Base-by-base conservation (phyloP, 331 rosid species). In the Rhamnella rubrinervis region DNA sequence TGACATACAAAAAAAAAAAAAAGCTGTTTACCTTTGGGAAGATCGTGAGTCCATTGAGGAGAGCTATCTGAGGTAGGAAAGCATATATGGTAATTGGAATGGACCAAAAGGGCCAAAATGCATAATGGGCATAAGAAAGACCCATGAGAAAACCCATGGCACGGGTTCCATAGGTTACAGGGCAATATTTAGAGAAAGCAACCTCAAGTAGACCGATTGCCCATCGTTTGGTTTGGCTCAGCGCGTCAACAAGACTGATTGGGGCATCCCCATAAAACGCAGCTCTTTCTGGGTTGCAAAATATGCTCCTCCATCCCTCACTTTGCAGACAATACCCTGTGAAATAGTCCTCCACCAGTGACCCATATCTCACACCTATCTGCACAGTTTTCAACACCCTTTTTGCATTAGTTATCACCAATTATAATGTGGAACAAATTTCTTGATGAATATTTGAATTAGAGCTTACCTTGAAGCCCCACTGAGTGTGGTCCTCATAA, bases 241-340 rank as follows among this genome's bases (percentile, higher is more conserved):
- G n/a, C 13, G 20, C 71, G 18, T 81, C 89, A 8, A 81, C 1
- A 9, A 81, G 80, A 65, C 18, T 63, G 6, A 76, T 73, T 1
- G 86, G 89, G 15, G 71, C 65, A 12, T 78, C 76, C 9, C 89
- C 89, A 5, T 31, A 61, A 46, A 81, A 84, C 16, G 86, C 80
- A 15, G 82, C 57, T 60, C 76, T 75, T 1, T 73, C 37, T 3
- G 89, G 89, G 40, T 78, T 70, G 60, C 89, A 81, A 15, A 75
- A 76, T 39, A 78, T 17, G 38, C 71, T 8, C 35, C 55, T 78
- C 86, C 89, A 84, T 23, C 86, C 89, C 64, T 84, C 76, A 17
- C 78, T 53, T 10, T 78, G 50, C 46, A 69, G 18, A 10, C 28
- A 38, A 63, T 56, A 76, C 0, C 82, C 76, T 4, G 80, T 85